These are phyloP conservation scores for Mallotus japonicus DNA, from an alignment of 441 rosid genomes.

Conservation along the genomic window DNA sequence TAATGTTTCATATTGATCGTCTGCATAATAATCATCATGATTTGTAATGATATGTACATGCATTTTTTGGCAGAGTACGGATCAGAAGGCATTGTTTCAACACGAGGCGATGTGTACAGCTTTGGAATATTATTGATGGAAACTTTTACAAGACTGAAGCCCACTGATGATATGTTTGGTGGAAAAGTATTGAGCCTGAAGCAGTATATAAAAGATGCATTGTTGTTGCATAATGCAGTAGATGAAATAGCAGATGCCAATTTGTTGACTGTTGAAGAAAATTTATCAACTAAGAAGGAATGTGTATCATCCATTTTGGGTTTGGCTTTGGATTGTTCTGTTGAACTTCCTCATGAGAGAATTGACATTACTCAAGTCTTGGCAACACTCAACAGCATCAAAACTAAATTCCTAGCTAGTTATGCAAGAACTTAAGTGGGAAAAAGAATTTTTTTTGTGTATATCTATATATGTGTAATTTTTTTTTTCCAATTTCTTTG, in stretches of 20 bases:
- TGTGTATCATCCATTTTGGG: not conserved
- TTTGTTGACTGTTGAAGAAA: not conserved
- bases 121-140: slow-evolving; percentile 17
- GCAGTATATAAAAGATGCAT: slow-evolving; percentile 12
- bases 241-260: not conserved
- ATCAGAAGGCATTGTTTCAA: slow-evolving; percentile 7
- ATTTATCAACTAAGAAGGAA: not conserved
- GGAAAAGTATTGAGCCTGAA: slow-evolving; percentile 8
- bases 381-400: not conserved
- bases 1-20: no score
- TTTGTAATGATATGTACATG: no score
- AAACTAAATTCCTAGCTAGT: not conserved
- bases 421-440: no score
- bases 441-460: no score
- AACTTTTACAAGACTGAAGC: slow-evolving; percentile 14
- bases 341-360: slow-evolving; percentile 4
- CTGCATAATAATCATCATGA: no score
- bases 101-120: slow-evolving; percentile 16
- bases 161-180: slow-evolving; percentile 13
- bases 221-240: not conserved
- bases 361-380: slow-evolving; percentile 3
- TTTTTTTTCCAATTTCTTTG: no score
- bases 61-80: slow-evolving; percentile 4
- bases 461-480: no score
- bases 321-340: slow-evolving; percentile 3